Evolutionary conservation across 2,329 filamentous ascomycete genomes (phyloP).

Genomic region (Zymoseptoria pseudotritici): DNA sequence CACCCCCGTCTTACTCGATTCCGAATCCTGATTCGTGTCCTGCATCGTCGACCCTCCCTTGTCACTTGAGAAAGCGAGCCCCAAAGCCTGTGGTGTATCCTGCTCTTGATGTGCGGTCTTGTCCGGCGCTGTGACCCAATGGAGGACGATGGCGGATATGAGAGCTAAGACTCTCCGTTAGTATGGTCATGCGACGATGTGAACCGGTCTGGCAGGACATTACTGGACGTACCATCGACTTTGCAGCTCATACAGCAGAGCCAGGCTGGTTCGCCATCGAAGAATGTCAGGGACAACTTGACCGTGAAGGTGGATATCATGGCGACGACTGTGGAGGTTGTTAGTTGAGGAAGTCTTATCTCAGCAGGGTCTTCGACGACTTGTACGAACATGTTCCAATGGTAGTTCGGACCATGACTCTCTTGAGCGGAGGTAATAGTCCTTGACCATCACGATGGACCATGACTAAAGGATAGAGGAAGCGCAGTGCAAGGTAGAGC

Average conservation of each 20-base stretch:
- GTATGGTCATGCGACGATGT: slow-evolving; percentile 4
- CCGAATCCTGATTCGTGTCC: background rate
- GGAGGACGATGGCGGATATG: slow-evolving; percentile 9
- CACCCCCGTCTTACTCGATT: background rate
- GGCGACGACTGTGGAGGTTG: slow-evolving; percentile 8
- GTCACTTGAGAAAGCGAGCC: slow-evolving; percentile 10
- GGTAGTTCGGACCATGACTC: slow-evolving; percentile 10
- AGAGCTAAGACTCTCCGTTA: slow-evolving; percentile 7
- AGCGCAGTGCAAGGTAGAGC: slow-evolving; percentile 16
- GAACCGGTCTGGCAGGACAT: background rate
- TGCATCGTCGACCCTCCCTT: slow-evolving; percentile 2
- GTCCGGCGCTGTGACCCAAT: slow-evolving; percentile 13
- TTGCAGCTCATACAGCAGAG: slow-evolving; percentile 19
- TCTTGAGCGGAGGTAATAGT: slow-evolving; percentile 9
- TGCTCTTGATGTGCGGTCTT: slow-evolving; percentile 2
- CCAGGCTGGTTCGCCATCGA: slow-evolving; percentile 18
- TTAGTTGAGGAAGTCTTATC: background rate
- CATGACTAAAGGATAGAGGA: slow-evolving; percentile 13
- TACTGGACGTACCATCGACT: slow-evolving; percentile 9
- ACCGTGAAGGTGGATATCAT: slow-evolving; percentile 14
- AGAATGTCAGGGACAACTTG: slow-evolving; percentile 16
- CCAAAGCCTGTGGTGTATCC: slow-evolving; percentile 7
- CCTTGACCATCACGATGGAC: slow-evolving; percentile 14
- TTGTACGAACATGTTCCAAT: slow-evolving; percentile 3
- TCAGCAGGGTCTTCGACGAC: background rate